Conservation (phyloP, 257 asterid genomes). For the Penstemon newberryi region DNA sequence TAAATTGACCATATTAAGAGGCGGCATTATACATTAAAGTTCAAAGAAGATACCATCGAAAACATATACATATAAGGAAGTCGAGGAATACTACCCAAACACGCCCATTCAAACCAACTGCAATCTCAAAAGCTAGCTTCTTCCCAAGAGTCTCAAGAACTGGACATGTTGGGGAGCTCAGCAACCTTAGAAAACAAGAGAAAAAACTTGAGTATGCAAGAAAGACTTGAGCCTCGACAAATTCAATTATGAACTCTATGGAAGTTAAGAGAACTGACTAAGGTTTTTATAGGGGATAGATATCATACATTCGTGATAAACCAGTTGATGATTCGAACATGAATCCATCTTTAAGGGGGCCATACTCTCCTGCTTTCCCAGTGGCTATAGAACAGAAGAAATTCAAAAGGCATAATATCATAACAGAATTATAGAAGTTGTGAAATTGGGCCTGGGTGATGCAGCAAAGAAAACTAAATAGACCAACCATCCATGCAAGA, state of each 20-base stretch:
- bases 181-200: conserved; percentile 49
- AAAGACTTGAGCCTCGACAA: neutral
- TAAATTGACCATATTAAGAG: neutral
- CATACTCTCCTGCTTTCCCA: conserved; percentile 92
- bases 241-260: neutral
- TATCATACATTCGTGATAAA: conserved; percentile 69
- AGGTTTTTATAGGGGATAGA: conserved; percentile 13
- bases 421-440: conserved; percentile 6
- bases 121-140: conserved; percentile 89
- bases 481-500: conserved; percentile 96
- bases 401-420: conserved; percentile 1
- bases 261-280: neutral
- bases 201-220: conserved; percentile 5
- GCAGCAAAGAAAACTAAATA: conserved; percentile 8
- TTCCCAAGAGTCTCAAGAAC: conserved; percentile 90
- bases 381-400: conserved; percentile 41
- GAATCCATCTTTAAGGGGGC: conserved; percentile 87
- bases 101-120: conserved; percentile 92
- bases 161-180: conserved; percentile 81
- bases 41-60: neutral
- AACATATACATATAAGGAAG: conserved; percentile 17
- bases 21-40: conserved; percentile 11
- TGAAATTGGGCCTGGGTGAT: conserved; percentile 3
- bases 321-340: conserved; percentile 95
- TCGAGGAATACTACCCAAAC: conserved; percentile 69